phyloP scores from a whole-genome alignment of 768 basidiomycete species.

The Tylopilus balloui region DNA sequence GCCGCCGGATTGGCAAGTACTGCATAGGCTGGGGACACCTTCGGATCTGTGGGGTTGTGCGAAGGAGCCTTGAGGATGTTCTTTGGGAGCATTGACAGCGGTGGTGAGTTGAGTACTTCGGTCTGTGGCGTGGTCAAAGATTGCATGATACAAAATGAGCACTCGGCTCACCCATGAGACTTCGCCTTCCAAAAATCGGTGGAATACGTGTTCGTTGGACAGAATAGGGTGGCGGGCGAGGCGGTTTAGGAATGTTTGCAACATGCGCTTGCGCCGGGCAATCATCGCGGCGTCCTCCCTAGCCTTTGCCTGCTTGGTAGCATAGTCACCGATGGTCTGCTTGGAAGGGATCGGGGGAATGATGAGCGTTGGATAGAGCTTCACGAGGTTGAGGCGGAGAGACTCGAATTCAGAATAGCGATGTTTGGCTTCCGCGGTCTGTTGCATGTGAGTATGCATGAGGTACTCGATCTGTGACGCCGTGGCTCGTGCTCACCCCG shows the following conservation, averaged over 20 bases:
- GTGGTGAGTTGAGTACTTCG: slow-evolving; percentile 91
- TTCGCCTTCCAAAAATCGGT: slow-evolving; percentile 92
- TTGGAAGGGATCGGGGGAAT: slow-evolving; percentile 98
- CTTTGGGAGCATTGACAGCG: slow-evolving; percentile 87
- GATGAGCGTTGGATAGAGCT: slow-evolving; percentile 92
- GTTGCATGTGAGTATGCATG: slow-evolving; percentile 13
- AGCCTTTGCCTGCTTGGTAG: slow-evolving; percentile 92
- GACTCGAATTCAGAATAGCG: slow-evolving; percentile 99
- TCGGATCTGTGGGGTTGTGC: slow-evolving; percentile 85
- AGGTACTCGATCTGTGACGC: slow-evolving; percentile 1
- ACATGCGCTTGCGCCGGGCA: slow-evolving; percentile 85
- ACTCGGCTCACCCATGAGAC: slow-evolving; percentile 80
- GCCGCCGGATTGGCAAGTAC: slow-evolving; percentile 87
- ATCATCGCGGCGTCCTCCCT: slow-evolving; percentile 95
- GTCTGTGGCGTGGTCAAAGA: slow-evolving; percentile 43
- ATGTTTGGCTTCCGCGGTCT: slow-evolving; percentile 81
- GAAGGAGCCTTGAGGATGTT: slow-evolving; percentile 94
- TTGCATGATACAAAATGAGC: not conserved
- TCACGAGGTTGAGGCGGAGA: slow-evolving; percentile 73
- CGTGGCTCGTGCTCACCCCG: slow-evolving; percentile 53
- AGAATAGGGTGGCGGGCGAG: slow-evolving; percentile 89
- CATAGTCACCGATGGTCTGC: slow-evolving; percentile 93
- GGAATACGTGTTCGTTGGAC: slow-evolving; percentile 94
- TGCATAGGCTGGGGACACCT: slow-evolving; percentile 67
- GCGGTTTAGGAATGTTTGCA: slow-evolving; percentile 93